Conservation (phyloP, 331 rosid genomes). For the Phaseolus coccineus region DNA sequence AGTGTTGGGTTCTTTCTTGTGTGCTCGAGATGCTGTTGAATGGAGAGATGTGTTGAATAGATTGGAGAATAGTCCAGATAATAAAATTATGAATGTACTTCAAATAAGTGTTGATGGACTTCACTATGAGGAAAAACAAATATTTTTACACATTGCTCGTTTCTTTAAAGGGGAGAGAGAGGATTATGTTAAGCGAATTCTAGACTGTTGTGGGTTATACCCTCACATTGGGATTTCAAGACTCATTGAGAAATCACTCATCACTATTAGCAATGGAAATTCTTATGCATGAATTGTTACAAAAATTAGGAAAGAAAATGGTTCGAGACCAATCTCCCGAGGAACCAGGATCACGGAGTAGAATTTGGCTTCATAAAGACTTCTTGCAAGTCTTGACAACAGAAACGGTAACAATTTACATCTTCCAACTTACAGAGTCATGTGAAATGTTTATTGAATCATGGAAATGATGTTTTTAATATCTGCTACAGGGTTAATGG, state of each 20-base stretch:
- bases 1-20: slow-evolving; percentile 37
- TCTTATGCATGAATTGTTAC: slow-evolving; percentile 39
- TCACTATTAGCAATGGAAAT: slow-evolving; percentile 33
- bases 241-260: slow-evolving; percentile 32
- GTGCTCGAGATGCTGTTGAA: not conserved
- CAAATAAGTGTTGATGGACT: slow-evolving; percentile 37
- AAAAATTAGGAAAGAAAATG: slow-evolving; percentile 39
- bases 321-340: slow-evolving; percentile 18
- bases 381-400: not conserved
- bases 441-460: no score
- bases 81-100: slow-evolving; percentile 26
- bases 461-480: no score
- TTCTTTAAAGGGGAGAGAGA: slow-evolving; percentile 37
- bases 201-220: slow-evolving; percentile 31
- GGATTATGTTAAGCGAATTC: slow-evolving; percentile 28
- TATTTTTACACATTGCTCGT: slow-evolving; percentile 39
- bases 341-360: slow-evolving; percentile 35
- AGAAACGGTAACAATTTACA: not conserved
- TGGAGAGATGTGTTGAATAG: slow-evolving; percentile 37
- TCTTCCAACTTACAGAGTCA: not conserved
- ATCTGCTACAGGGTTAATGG: no score
- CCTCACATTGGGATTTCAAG: slow-evolving; percentile 33
- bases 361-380: slow-evolving; percentile 30
- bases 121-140: not conserved
- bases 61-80: not conserved